Conservation (phyloP, 805 yeast species). For the Cyberlindnera americana region DNA sequence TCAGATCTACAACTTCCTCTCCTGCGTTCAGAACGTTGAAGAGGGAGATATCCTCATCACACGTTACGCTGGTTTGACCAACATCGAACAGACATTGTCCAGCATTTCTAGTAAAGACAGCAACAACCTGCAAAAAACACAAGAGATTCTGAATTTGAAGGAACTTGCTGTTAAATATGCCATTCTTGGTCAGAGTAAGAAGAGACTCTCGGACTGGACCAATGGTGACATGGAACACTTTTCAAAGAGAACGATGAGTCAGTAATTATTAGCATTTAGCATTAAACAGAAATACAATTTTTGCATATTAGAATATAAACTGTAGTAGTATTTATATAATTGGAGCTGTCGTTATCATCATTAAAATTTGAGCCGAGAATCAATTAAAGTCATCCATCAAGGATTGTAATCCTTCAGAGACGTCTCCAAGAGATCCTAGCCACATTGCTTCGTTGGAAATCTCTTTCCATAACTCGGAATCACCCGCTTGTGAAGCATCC, state of each 20-base stretch:
- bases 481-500: conserved; percentile 35
- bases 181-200: conserved; percentile 40
- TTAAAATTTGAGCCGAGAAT: background rate
- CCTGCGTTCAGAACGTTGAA: conserved; percentile 47
- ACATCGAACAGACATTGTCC: conserved; percentile 33
- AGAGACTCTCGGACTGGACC: conserved; percentile 63
- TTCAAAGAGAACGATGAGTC: conserved; percentile 38
- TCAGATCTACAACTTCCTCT: conserved; percentile 40
- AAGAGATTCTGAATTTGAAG: conserved; percentile 39
- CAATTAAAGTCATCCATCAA: conserved; percentile 22
- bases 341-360: background rate
- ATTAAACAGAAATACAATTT: background rate
- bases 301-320: background rate
- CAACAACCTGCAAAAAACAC: conserved; percentile 17
- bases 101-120: background rate
- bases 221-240: conserved; percentile 43
- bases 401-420: conserved; percentile 35
- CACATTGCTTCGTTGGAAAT: conserved; percentile 75
- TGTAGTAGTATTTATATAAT: too few species aligned
- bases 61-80: conserved; percentile 47
- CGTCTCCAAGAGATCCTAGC: conserved; percentile 44
- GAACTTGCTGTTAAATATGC: conserved; percentile 45
- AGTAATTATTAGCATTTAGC: background rate
- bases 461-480: conserved; percentile 67
- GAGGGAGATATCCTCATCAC: conserved; percentile 59